Evolutionary conservation across 139 green algal species (phyloP), one percentile per base, ranked within the genome.

Genomic region (Asterochloris sp.): DNA sequence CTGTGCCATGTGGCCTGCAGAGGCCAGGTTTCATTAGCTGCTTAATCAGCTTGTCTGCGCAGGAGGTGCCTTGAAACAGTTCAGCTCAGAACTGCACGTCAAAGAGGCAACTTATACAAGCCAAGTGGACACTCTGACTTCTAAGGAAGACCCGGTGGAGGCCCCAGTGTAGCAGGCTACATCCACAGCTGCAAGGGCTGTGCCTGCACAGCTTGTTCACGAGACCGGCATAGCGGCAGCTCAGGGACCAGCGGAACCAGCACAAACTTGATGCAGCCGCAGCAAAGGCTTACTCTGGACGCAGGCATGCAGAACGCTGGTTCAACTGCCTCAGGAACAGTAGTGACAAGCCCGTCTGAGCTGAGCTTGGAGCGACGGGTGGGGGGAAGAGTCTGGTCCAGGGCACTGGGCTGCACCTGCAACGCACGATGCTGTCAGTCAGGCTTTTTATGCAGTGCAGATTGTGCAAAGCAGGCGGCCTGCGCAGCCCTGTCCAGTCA

Each of bases 281-380:
- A 54, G 2, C 38, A 54, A 54, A 54, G 74, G 29, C 62, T 73
- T 64, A 64, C 78, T n/a, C 61, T 82, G 21, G 78, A 82, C 13
- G 23, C 11, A 12, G 78, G 78, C 78, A 82, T 74, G 15, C 73
- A 62, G 26, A 82, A 82, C 6, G 78, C 27, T 19, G 78, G 78
- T 26, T 82, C 78, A 10, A 74, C 78, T 29, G 16, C 61, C 66
- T 24, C 62, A n/a, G 17, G 17, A 62, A 28, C 21, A 14, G 66
- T 62, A 17, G 11, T 38, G 17, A 14, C 63, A 54, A 54, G 38
- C 38, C 38, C 38, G 38, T 54, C 38, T 54, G 38, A 54, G 38
- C 38, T 54, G 38, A 54, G 38, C 38, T 54, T 54, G 38, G 38
- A 54, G 38, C 38, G 38, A 10, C 21, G 60, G 24, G 23, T 24